Evolutionary conservation across 495 filamentous ascomycete species (phyloP).

Genomic region (Monascus purpureus): DNA sequence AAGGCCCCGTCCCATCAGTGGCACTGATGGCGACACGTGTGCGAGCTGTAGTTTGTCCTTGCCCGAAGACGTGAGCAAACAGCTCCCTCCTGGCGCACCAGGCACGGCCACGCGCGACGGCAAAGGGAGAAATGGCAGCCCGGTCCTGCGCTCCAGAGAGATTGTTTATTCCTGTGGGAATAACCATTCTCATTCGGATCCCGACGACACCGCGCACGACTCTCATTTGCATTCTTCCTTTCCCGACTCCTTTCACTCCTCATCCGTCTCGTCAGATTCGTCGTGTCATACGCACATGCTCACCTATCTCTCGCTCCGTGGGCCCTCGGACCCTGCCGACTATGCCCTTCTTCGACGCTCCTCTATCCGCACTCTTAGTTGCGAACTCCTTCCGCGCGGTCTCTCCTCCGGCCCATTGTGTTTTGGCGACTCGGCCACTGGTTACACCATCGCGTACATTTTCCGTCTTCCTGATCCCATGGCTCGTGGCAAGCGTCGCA

Average conservation of each 20-base stretch:
- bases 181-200: slow-evolving; percentile 19
- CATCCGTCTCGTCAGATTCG: slow-evolving; percentile 30
- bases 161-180: slow-evolving; percentile 32
- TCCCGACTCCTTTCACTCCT: slow-evolving; percentile 30
- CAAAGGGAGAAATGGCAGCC: slow-evolving; percentile 37
- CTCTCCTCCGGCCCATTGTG: slow-evolving; percentile 66
- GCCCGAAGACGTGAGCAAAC: slow-evolving; percentile 38
- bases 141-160: slow-evolving; percentile 42
- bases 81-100: slow-evolving; percentile 39
- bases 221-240: slow-evolving; percentile 24
- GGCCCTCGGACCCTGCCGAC: slow-evolving; percentile 57
- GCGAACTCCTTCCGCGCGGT: slow-evolving; percentile 69
- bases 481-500: slow-evolving; percentile 71
- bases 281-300: slow-evolving; percentile 64
- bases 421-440: slow-evolving; percentile 69
- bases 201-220: slow-evolving; percentile 23
- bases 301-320: slow-evolving; percentile 76
- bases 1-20: slow-evolving; percentile 17
- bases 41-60: slow-evolving; percentile 45
- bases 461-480: slow-evolving; percentile 82
- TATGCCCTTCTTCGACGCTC: slow-evolving; percentile 77
- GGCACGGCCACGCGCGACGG: slow-evolving; percentile 35
- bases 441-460: slow-evolving; percentile 86
- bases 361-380: slow-evolving; percentile 73
- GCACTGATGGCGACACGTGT: slow-evolving; percentile 35